phyloP scores from a whole-genome alignment of 305 asterid genomes.

The Fraxinus angustifolia region DNA sequence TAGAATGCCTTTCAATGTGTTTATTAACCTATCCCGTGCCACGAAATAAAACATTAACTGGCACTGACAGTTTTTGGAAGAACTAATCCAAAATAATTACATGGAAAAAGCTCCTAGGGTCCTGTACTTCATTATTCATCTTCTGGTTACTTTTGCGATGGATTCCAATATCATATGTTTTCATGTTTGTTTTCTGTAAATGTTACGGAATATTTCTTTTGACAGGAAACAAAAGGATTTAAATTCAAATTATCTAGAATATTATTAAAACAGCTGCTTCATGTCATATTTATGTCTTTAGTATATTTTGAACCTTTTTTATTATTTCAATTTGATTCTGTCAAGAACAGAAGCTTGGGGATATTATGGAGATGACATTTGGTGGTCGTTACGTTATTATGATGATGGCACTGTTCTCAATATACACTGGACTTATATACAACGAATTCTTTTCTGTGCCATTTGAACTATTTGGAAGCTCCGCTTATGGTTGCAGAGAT shows the following conservation, averaged over 20 bases:
- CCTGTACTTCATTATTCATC: not conserved
- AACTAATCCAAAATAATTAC: not conserved
- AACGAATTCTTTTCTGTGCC: constrained; percentile 51
- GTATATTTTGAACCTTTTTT: constrained; percentile 3
- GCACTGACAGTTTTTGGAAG: not conserved
- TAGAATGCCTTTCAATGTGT: not conserved
- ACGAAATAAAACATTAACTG: not conserved
- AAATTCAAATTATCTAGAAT: not conserved
- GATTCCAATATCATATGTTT: not conserved
- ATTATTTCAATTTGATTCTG: constrained; percentile 15
- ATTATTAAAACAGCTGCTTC: not conserved
- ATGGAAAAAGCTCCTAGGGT: not conserved
- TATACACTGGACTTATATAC: constrained; percentile 48
- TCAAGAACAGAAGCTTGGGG: constrained; percentile 50
- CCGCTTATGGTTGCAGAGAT: constrained; percentile 46
- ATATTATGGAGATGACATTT: constrained; percentile 56
- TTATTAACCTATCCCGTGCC: not conserved
- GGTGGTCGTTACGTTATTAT: constrained; percentile 50
- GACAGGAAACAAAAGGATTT: not conserved
- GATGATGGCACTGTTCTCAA: constrained; percentile 51
- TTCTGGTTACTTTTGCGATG: not conserved
- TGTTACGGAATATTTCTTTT: not conserved
- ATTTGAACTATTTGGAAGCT: constrained; percentile 42
- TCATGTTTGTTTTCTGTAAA: not conserved
- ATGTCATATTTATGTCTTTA: constrained; percentile 1